Evolutionary conservation across 305 asterid species (phyloP), one percentile per base, ranked within the genome.

Genomic region (Ruellia speciosa): DNA sequence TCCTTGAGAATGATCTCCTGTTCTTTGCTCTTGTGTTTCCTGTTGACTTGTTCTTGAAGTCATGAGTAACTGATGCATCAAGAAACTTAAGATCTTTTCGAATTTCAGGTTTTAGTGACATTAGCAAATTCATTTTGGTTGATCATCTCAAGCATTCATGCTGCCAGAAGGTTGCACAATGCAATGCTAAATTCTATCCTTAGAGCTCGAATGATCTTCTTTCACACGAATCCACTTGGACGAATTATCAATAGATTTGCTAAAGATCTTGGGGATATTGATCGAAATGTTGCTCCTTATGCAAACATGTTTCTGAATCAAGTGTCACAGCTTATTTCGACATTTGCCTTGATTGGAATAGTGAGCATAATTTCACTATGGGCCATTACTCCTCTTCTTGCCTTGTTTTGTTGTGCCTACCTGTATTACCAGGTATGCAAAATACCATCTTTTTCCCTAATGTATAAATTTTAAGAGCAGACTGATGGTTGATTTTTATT

Each of bases 151-250:
- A 90, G 98, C 77, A 94, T 90, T 62, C 80, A 81, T 67, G 98
- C 98, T 59, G 95, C 98, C 52, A 72, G 72, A 74, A 80, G 66
- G 59, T 74, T 90, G 77, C 98, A 90, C 50, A 72, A 56, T 58
- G 87, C 76, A 54, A 87, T 90, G 96, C 94, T 90, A 61, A 66
- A 66, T 66, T 84, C 96, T 60, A 85, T 87, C 54, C 84, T 90
- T 70, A 81, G 87, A 76, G 96, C 93, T 73, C 98, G 95, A 56
- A 90, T 90, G 98, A 89, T 85, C 67, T 90, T 90, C 82, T 90
- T 90, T 58, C 94, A 90, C 74, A 87, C 98, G 54, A 90, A 90
- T 70, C 96, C 95, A 28, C 88, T 90, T n/a, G 96, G 98, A 16
- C 80, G 98, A 66, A 78, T 90, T 72, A 88, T 90, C 77, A 90